Evolutionary conservation across 176 grass and related monocot species (phyloP).

Genomic region (Rhipidocladum racemiflorum): DNA sequence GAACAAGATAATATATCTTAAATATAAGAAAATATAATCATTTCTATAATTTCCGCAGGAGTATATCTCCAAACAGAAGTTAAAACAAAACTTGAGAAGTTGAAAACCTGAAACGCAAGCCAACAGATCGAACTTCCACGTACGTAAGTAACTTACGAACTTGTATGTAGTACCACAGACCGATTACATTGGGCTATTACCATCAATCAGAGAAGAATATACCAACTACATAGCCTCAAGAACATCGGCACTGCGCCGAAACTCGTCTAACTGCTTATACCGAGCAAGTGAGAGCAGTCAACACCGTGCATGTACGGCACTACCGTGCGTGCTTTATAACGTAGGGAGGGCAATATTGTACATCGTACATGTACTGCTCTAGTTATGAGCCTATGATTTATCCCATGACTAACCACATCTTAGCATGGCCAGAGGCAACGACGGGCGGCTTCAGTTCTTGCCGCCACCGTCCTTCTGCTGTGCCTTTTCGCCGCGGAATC

Average conservation of each 20-base stretch:
- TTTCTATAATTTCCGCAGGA: too few relatives aligned
- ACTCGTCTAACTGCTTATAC: not conserved
- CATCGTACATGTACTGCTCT: not conserved
- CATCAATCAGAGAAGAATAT: not conserved
- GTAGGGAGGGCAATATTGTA: not conserved
- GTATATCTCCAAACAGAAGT: too few relatives aligned
- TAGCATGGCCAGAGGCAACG: not conserved
- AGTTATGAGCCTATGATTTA: not conserved
- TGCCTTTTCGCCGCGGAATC: slow-evolving; percentile 11
- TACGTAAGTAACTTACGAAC: too few relatives aligned
- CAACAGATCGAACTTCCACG: too few relatives aligned
- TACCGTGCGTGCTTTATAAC: not conserved
- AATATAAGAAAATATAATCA: too few relatives aligned
- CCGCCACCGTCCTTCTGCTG: slow-evolving; percentile 25
- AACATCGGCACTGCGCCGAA: not conserved
- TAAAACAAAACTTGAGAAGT: too few relatives aligned
- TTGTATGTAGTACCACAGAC: too few relatives aligned
- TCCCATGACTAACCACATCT: not conserved
- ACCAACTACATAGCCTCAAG: not conserved
- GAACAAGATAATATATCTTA: too few relatives aligned
- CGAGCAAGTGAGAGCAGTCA: not conserved
- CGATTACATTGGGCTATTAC: too few relatives aligned
- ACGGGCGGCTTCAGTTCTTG: slow-evolving; percentile 1
- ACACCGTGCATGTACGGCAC: not conserved
- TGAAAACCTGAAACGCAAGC: too few relatives aligned